Conservation (phyloP, 2,329 filamentous ascomycete genomes). For the Bretziella fagacearum region DNA sequence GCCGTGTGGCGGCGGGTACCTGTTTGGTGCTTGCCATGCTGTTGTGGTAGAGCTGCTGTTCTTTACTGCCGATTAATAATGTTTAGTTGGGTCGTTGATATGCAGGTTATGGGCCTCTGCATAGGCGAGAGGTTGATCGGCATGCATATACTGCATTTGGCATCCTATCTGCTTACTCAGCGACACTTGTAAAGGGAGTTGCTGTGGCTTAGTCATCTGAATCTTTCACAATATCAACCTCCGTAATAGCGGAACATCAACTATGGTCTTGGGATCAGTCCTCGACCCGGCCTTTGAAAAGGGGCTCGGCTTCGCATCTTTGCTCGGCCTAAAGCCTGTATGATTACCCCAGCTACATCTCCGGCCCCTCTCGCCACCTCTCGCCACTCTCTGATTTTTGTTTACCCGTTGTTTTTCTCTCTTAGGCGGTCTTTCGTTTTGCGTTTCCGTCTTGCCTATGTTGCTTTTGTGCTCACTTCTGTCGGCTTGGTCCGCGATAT, state of each 20-base stretch:
- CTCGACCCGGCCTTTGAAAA: neutral
- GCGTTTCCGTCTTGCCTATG: too few relatives aligned
- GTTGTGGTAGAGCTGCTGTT: neutral
- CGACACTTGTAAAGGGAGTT: neutral
- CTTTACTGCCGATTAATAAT: neutral
- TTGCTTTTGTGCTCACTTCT: too few relatives aligned
- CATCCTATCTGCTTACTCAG: neutral
- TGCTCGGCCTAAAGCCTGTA: neutral
- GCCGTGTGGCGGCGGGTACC: neutral
- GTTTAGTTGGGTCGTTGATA: neutral
- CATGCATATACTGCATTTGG: neutral
- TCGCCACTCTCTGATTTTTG: too few relatives aligned
- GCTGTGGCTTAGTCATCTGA: neutral
- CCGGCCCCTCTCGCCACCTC: too few relatives aligned
- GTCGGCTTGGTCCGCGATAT: too few relatives aligned
- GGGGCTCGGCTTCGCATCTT: neutral
- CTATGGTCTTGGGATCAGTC: neutral
- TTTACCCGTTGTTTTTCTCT: too few relatives aligned
- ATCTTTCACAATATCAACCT: too few relatives aligned
- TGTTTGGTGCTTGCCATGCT: neutral
- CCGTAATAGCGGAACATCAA: too few relatives aligned
- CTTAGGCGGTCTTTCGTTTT: too few relatives aligned
- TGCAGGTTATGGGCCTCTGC: neutral
- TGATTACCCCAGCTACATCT: too few relatives aligned
- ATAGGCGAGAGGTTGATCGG: neutral